Evolutionary conservation across 78 protist species (phyloP).

Genomic region (Polysphondylium violaceum): DNA sequence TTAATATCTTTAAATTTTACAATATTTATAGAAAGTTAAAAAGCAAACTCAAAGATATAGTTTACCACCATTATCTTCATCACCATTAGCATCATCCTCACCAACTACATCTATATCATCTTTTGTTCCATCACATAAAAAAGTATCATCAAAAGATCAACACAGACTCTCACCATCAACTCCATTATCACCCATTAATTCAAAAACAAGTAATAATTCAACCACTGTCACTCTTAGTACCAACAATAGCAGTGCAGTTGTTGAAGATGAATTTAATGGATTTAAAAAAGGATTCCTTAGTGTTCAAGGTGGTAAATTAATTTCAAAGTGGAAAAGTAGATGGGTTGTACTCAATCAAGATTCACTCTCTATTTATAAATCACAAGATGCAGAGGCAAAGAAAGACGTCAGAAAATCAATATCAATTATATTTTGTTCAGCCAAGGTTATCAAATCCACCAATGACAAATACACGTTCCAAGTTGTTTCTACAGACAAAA

Average conservation of each 20-base stretch:
- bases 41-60: constrained; percentile 31
- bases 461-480: constrained; percentile 77
- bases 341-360: constrained; percentile 67
- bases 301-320: constrained; percentile 67
- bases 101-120: background rate
- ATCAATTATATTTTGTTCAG: constrained; percentile 64
- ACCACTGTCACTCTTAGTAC: too few species aligned
- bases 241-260: too few species aligned
- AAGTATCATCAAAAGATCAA: background rate
- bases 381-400: constrained; percentile 50
- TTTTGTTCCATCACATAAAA: constrained; percentile 28
- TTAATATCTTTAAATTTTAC: background rate
- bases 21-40: background rate
- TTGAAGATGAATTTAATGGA: constrained; percentile 45
- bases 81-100: background rate
- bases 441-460: constrained; percentile 71
- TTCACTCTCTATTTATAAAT: constrained; percentile 52
- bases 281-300: constrained; percentile 22
- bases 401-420: constrained; percentile 54
- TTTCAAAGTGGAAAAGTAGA: constrained; percentile 64
- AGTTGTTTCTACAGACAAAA: constrained; percentile 63
- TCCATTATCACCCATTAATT: background rate
- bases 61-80: constrained; percentile 36
- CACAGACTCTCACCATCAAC: background rate
- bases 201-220: too few species aligned